Percentiles rank a stretch among this genome's conserved stretches.
Conservation (phyloP, 2,329 filamentous ascomycete genomes). For the Amphichorda felina region DNA sequence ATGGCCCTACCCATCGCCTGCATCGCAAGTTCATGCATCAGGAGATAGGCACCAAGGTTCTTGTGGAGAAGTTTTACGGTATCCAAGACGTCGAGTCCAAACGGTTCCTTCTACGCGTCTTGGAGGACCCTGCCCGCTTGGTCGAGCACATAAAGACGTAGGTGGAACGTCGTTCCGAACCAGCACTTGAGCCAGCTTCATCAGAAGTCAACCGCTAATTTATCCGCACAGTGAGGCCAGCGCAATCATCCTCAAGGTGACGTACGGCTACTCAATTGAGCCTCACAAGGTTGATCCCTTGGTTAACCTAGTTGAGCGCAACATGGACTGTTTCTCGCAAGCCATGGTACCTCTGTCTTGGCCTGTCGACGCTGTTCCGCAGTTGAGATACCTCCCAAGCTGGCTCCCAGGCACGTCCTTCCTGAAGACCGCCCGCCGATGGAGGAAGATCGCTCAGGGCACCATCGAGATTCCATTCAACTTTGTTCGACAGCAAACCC, state of each 20-base stretch:
- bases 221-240: slow-evolving; percentile 8
- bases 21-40: too few species aligned
- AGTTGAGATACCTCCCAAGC: slow-evolving; percentile 7
- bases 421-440: slow-evolving; percentile 9
- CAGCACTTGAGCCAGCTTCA: too few species aligned
- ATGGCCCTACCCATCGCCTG: too few species aligned
- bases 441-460: slow-evolving; percentile 7
- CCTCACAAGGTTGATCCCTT: slow-evolving; percentile 8
- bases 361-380: slow-evolving; percentile 1
- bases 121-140: too few species aligned
- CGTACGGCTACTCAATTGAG: slow-evolving; percentile 12
- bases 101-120: too few species aligned
- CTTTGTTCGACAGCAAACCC: slow-evolving; percentile 9
- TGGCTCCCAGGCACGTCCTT: slow-evolving; percentile 10
- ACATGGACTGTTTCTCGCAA: too few species aligned
- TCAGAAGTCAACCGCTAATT: too few species aligned
- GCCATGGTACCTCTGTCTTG: background rate
- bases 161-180: too few species aligned
- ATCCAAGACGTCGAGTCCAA: too few species aligned
- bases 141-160: too few species aligned
- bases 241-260: slow-evolving; percentile 8
- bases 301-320: slow-evolving; percentile 8
- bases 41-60: too few species aligned
- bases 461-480: slow-evolving; percentile 9
- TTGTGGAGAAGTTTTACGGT: too few species aligned